phyloP scores from a whole-genome alignment of 2,329 filamentous ascomycete species.

The Lecanoromycetidae sp. region DNA sequence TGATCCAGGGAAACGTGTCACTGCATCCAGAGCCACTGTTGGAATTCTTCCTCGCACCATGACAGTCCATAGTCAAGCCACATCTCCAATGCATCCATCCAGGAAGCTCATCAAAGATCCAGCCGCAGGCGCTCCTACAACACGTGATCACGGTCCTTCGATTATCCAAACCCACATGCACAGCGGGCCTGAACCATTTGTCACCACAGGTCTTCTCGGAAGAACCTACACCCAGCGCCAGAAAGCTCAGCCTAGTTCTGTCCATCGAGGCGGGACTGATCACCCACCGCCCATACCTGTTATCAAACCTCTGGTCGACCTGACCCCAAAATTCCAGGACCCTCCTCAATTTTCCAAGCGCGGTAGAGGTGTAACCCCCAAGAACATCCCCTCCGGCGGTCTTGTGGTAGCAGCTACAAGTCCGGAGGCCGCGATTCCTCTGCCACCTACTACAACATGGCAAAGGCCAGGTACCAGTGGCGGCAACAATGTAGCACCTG shows the following conservation, averaged over 20 bases:
- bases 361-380: slow-evolving; percentile 20
- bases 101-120: slow-evolving; percentile 2
- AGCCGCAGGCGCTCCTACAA: not conserved
- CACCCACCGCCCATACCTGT: slow-evolving; percentile 27
- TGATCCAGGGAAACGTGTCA: not conserved
- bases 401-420: slow-evolving; percentile 33
- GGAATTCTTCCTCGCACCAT: not conserved
- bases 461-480: slow-evolving; percentile 13
- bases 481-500: slow-evolving; percentile 12
- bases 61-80: not conserved
- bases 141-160: slow-evolving; percentile 6
- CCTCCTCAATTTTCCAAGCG: slow-evolving; percentile 42
- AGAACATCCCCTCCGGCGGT: slow-evolving; percentile 17
- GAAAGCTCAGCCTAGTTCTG: slow-evolving; percentile 29
- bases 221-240: slow-evolving; percentile 31
- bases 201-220: slow-evolving; percentile 28
- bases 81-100: not conserved
- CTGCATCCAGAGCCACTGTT: not conserved
- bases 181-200: slow-evolving; percentile 25
- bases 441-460: slow-evolving; percentile 16
- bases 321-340: slow-evolving; percentile 53
- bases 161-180: slow-evolving; percentile 4
- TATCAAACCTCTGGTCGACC: slow-evolving; percentile 53
- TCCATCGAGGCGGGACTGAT: too few relatives aligned
- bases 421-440: slow-evolving; percentile 26